These are phyloP conservation scores for Penicillium robsamsonii DNA, from an alignment of 495 filamentous ascomycete species.

Conservation along the genomic window DNA sequence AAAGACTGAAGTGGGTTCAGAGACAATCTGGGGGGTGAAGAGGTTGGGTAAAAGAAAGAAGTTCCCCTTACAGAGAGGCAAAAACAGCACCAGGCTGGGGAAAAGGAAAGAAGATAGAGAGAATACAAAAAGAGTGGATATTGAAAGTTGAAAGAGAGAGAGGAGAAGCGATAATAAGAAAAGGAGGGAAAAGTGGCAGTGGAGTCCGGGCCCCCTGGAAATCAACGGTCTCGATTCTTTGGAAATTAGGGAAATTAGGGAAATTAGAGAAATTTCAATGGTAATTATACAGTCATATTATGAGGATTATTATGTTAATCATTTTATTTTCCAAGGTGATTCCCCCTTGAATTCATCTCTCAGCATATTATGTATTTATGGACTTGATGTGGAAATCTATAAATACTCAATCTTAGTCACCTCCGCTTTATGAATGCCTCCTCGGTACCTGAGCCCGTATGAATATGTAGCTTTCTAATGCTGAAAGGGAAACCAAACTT, in stretches of 20 bases:
- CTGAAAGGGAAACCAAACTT: neutral
- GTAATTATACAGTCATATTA: too few species aligned
- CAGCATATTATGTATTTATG: too few species aligned
- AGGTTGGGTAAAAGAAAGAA: slow-evolving; percentile 16
- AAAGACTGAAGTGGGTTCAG: slow-evolving; percentile 13
- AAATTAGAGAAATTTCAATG: too few species aligned
- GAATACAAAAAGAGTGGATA: slow-evolving; percentile 9
- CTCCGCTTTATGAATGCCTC: too few species aligned
- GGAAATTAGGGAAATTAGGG: slow-evolving; percentile 1
- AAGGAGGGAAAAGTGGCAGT: slow-evolving; percentile 13
- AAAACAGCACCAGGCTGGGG: slow-evolving; percentile 42
- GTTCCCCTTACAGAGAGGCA: slow-evolving; percentile 26
- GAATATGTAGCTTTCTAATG: too few species aligned
- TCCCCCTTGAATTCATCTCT: too few species aligned
- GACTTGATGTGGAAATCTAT: too few species aligned
- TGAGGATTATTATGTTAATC: too few species aligned
- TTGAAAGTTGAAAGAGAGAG: slow-evolving; percentile 24
- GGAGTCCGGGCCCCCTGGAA: slow-evolving; percentile 10
- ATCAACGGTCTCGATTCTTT: slow-evolving; percentile 6
- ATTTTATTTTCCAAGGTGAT: too few species aligned
- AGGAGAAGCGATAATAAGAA: slow-evolving; percentile 12
- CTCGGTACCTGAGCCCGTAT: too few species aligned
- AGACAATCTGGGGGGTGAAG: slow-evolving; percentile 13
- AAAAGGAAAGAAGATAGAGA: slow-evolving; percentile 6
- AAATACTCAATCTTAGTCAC: too few species aligned